Evolutionary conservation across 768 basidiomycete species (phyloP), one percentile per base, ranked within the genome.

Genomic region (Clathrus columnatus): DNA sequence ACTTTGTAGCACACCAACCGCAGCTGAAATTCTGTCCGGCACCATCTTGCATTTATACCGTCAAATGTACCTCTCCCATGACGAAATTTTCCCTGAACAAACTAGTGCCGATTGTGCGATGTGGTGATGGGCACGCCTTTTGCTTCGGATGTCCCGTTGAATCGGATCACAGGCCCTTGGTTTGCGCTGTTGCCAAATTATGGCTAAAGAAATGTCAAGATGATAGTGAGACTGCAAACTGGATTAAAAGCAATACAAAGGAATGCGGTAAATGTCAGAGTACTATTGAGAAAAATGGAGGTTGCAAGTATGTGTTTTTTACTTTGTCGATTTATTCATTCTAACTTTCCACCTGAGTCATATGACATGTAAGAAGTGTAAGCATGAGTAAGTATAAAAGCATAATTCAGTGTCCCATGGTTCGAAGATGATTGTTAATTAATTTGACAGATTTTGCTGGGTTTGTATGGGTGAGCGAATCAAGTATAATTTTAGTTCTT

Each of bases 341-440:
- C 7, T 45, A 53, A 24, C 21, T 7, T 16, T 60, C 47, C 18
- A 21, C 57, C 41, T 7, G 60, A 96, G 94, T 76, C 96, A 99
- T 69, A 99, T 99, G 95, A 98, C 95, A 18, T 98, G 96, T 77
- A 95, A 96, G 79, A 98, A 97, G 73, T 98, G 96, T 79, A 95
- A 91, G 65, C 83, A 92, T 62, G 91, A 91, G 74, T 55, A 48
- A 14, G 54, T 55, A 7, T 24, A 8, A 45, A 14, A 42, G 16
- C 14, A 51, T 16, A 28, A 18, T 18, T 48, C 8, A 7, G 42
- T 70, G 26, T 42, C 24, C 36, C 27, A 3, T 7, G 16, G 10
- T 14, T 45, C 0, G 23, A 10, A 55, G 5, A 11, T 27, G 17
- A 46, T 21, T 48, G 7, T 48, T 21, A 26, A 45, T 60, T 66